Conservation (phyloP, 2,329 filamentous ascomycete species). For the Triangularia setosa region DNA sequence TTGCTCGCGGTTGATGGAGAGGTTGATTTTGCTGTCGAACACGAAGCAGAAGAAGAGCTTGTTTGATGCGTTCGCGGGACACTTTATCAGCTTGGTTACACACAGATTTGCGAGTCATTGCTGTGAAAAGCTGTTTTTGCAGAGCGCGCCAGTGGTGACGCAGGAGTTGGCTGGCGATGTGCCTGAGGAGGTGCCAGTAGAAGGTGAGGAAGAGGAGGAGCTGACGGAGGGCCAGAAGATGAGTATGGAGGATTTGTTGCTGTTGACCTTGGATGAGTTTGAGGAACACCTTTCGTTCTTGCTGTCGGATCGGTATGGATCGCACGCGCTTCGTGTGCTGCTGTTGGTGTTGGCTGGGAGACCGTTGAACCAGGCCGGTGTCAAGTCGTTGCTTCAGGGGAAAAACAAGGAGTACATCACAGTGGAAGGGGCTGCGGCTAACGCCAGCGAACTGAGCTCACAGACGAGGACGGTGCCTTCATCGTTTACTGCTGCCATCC, state of each 20-base stretch:
- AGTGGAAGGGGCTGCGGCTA: constrained; percentile 51
- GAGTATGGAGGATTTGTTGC: constrained; percentile 80
- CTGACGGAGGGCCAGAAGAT: constrained; percentile 47
- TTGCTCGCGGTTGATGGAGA: constrained; percentile 88
- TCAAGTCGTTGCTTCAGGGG: constrained; percentile 76
- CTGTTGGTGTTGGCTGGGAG: constrained; percentile 81
- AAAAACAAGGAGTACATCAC: constrained; percentile 85
- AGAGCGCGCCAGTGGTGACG: constrained; percentile 74
- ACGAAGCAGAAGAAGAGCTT: constrained; percentile 78
- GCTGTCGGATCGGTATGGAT: constrained; percentile 83
- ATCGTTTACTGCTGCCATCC: constrained; percentile 71
- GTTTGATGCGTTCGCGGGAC: constrained; percentile 78
- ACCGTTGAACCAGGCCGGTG: constrained; percentile 66
- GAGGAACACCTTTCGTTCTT: constrained; percentile 78
- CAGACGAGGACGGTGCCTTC: constrained; percentile 63
- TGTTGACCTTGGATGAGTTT: constrained; percentile 81
- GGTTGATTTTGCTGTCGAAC: constrained; percentile 77
- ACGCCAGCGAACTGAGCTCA: constrained; percentile 43
- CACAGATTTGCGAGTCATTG: constrained; percentile 97
- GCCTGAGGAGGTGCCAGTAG: constrained; percentile 36
- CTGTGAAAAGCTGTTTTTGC: constrained; percentile 87
- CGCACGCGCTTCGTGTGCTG: constrained; percentile 82
- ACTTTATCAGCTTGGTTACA: constrained; percentile 86
- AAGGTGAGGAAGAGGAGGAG: constrained; percentile 36
- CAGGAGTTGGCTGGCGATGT: constrained; percentile 57